These are phyloP conservation scores for Ustilago trichophora DNA, from an alignment of 1,284 basidiomycete genomes.

Conservation along the genomic window DNA sequence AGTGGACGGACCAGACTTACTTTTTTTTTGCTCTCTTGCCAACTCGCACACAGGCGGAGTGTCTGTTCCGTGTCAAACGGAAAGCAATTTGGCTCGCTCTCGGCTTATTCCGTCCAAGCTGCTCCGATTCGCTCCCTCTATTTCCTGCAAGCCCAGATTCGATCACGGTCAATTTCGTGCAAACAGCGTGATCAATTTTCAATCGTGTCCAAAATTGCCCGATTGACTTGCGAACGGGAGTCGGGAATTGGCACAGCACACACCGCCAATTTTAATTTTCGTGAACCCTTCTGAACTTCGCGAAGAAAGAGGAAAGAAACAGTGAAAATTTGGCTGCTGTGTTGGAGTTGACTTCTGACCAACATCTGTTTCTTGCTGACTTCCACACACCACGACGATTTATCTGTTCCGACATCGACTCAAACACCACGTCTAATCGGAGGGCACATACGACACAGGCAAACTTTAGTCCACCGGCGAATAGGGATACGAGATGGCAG, in stretches of 20 bases:
- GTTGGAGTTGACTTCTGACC: no score
- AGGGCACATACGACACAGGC: no score
- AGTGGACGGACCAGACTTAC: constrained; percentile 6
- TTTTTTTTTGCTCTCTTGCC: not conserved
- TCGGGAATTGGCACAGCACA: constrained; percentile 12
- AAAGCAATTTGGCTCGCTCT: constrained; percentile 1
- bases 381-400: no score
- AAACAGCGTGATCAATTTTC: not conserved
- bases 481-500: constrained; percentile 17
- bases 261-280: constrained; percentile 8
- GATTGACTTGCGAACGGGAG: constrained; percentile 4
- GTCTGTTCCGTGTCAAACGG: not conserved
- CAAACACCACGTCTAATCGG: no score
- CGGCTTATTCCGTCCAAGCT: constrained; percentile 26
- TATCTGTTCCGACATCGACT: no score
- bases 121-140: constrained; percentile 15
- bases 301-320: no score
- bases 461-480: no score
- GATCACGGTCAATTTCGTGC: no score
- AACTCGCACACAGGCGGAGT: no score
- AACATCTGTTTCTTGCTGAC: no score
- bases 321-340: constrained; percentile 25
- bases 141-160: not conserved
- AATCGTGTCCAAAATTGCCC: constrained; percentile 6
- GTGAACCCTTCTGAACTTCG: constrained; percentile 2